Conservation (phyloP, 805 yeast species). For the Zygotorulaspora florentina region DNA sequence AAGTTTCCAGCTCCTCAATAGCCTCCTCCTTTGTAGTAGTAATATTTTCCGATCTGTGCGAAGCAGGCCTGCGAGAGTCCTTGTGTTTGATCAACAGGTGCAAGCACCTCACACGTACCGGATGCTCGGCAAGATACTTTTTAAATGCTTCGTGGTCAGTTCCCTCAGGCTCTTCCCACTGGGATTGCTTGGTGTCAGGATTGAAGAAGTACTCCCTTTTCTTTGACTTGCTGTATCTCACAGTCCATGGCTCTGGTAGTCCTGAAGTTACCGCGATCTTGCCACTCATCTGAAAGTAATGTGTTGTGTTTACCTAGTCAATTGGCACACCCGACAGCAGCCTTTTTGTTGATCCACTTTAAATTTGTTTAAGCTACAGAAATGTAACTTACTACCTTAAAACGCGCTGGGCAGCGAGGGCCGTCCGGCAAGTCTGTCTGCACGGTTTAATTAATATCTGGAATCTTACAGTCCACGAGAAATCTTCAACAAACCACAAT, state of each 20-base stretch:
- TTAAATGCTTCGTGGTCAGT: constrained; percentile 60
- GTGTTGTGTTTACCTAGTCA: too few species aligned
- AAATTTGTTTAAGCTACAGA: background rate
- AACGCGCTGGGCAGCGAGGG: too few species aligned
- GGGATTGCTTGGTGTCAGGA: constrained; percentile 62
- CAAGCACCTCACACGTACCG: constrained; percentile 69
- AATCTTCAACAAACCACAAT: too few species aligned
- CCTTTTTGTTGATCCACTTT: background rate
- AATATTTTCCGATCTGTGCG: constrained; percentile 79
- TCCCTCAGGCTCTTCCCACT: constrained; percentile 91
- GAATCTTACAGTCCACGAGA: too few species aligned
- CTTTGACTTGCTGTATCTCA: constrained; percentile 72
- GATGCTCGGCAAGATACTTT: constrained; percentile 51
- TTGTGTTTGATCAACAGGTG: constrained; percentile 82
- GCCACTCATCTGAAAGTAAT: constrained; percentile 4
- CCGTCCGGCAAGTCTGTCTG: too few species aligned
- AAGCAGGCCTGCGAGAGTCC: constrained; percentile 83
- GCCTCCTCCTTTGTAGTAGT: constrained; percentile 84
- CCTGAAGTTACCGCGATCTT: constrained; percentile 48
- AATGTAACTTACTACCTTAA: too few species aligned
- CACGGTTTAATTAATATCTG: too few species aligned
- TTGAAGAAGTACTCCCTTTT: constrained; percentile 81
- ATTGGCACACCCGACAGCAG: too few species aligned
- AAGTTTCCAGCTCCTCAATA: constrained; percentile 52
- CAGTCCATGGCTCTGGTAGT: constrained; percentile 80